A percentile compares a stretch with the other conserved stretches of the same genome.
Evolutionary conservation across 352 stramenopile species (phyloP).

Genomic region (Phytophthora europaea): DNA sequence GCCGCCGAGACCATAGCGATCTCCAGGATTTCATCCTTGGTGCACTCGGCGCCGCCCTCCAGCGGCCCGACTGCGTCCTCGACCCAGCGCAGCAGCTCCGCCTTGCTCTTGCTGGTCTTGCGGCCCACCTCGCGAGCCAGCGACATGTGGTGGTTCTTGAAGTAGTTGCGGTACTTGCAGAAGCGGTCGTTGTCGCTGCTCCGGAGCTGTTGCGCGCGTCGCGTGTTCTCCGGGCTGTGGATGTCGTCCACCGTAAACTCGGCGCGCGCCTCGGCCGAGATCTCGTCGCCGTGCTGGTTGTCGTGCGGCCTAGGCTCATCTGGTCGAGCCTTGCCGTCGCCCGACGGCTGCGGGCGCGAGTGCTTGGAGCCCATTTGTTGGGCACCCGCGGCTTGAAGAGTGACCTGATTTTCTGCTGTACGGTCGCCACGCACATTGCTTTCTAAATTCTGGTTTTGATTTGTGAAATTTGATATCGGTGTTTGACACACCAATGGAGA

Average conservation of each 20-base stretch:
- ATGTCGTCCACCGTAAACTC: conserved; percentile 49
- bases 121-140: conserved; percentile 47
- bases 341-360: conserved; percentile 30
- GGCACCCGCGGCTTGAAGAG: neutral
- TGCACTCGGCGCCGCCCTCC: conserved; percentile 26
- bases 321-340: conserved; percentile 1
- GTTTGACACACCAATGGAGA: neutral
- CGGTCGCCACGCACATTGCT: neutral
- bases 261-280: conserved; percentile 36
- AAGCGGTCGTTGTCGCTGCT: conserved; percentile 39
- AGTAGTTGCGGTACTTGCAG: conserved; percentile 60
- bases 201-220: conserved; percentile 35
- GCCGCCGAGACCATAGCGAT: conserved; percentile 54
- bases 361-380: conserved; percentile 43
- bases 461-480: neutral
- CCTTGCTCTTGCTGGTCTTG: conserved; percentile 46
- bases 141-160: conserved; percentile 62
- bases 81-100: conserved; percentile 44
- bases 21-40: conserved; percentile 52
- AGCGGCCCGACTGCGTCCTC: conserved; percentile 40
- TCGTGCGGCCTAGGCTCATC: neutral
- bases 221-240: conserved; percentile 39
- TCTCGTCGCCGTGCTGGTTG: conserved; percentile 24
- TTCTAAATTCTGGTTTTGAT: neutral
- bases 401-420: conserved; percentile 21